These are phyloP conservation scores for Stenogyne calaminthoides DNA, from an alignment of 305 asterid genomes.

Conservation along the genomic window DNA sequence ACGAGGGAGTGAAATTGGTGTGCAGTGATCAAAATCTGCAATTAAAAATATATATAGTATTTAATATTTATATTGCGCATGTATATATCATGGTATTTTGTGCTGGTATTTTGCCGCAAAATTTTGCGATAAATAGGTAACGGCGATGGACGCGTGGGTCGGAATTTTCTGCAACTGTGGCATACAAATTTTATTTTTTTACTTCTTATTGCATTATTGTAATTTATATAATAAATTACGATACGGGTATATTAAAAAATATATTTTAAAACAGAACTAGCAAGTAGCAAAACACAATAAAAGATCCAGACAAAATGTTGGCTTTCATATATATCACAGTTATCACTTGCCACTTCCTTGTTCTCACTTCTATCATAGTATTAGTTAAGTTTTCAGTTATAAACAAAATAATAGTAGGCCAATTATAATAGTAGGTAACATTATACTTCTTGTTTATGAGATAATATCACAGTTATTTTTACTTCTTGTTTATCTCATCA, in stretches of 20 bases:
- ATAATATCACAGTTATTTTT: no score
- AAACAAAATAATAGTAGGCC: not conserved
- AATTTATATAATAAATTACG: no score
- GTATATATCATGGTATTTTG: not conserved
- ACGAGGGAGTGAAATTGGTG: slow-evolving; percentile 11
- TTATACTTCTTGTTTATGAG: no score
- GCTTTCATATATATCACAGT: not conserved
- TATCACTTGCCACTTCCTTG: not conserved
- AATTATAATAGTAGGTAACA: no score
- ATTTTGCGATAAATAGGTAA: not conserved
- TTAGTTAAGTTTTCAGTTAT: not conserved
- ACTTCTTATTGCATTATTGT: not conserved
- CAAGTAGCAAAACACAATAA: not conserved
- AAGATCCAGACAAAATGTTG: not conserved
- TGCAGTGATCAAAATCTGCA: not conserved
- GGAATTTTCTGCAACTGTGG: not conserved
- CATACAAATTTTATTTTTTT: not conserved
- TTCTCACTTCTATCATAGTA: not conserved
- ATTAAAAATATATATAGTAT: no score
- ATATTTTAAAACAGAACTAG: no score
- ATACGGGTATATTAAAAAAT: not conserved
- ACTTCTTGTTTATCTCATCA: slow-evolving; percentile 48
- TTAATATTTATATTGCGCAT: no score
- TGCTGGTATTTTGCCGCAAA: not conserved
- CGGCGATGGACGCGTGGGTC: not conserved